Percentiles rank a stretch among this genome's conserved stretches.
phyloP scores from a whole-genome alignment of 2,329 filamentous ascomycete species.

The Chaetomiaceae sp. region DNA sequence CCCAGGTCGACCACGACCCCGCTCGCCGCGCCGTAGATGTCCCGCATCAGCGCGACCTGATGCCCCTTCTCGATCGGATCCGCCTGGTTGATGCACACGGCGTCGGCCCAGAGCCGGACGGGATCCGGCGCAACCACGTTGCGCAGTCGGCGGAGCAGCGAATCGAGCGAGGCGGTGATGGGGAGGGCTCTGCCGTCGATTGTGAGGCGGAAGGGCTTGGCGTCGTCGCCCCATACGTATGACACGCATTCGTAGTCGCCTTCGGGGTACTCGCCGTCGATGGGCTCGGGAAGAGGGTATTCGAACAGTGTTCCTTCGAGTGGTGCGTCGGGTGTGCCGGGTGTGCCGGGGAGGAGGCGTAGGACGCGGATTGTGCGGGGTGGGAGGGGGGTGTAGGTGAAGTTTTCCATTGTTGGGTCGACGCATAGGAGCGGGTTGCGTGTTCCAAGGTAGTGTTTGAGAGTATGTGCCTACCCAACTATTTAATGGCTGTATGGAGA shows the following conservation, averaged over 20 bases:
- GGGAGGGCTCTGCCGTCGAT: conserved; percentile 10
- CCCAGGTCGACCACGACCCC: too few relatives aligned
- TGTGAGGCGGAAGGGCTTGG: conserved; percentile 4
- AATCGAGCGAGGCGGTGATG: conserved; percentile 3
- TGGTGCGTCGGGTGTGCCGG: too few relatives aligned
- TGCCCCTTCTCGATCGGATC: conserved; percentile 15
- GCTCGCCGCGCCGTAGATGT: conserved; percentile 7
- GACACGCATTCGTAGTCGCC: conserved; percentile 18
- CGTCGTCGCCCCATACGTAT: conserved; percentile 19
- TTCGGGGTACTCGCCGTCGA: conserved; percentile 1
- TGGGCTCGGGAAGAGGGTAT: background rate
- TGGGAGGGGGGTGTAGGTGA: too few relatives aligned
- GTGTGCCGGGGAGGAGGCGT: too few relatives aligned
- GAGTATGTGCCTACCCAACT: too few relatives aligned
- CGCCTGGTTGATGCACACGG: conserved; percentile 24
- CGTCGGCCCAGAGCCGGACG: conserved; percentile 22
- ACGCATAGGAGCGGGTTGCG: too few relatives aligned
- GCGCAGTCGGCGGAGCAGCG: too few relatives aligned
- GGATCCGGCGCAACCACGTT: conserved; percentile 12
- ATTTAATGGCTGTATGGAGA: too few relatives aligned
- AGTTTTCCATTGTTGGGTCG: too few relatives aligned
- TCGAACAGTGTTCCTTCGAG: too few relatives aligned
- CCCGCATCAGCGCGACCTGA: conserved; percentile 21
- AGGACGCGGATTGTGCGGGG: too few relatives aligned
- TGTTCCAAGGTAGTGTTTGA: too few relatives aligned